These are phyloP conservation scores for Nepenthes gracilis DNA, from an alignment of 148 eudicot species.

Conservation along the genomic window DNA sequence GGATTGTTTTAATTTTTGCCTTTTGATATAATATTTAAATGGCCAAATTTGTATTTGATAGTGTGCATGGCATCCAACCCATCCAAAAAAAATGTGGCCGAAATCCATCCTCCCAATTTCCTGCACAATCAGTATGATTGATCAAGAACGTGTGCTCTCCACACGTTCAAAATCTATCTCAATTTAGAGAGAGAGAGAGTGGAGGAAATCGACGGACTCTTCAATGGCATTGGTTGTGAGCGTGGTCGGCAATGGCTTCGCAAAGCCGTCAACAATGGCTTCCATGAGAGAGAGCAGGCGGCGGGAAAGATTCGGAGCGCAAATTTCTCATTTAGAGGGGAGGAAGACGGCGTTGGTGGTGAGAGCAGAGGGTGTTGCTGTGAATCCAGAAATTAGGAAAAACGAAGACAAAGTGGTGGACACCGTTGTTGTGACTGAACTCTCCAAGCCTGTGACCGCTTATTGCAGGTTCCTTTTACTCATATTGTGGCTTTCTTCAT, in stretches of 20 bases:
- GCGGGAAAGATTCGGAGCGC: not conserved
- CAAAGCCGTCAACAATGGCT: no score
- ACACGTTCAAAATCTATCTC: no score
- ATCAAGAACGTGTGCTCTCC: no score
- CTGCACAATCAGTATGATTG: no score
- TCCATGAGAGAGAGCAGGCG: not conserved
- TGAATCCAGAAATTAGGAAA: conserved; percentile 76
- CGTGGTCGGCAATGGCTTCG: conserved; percentile 16
- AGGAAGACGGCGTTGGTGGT: conserved; percentile 36
- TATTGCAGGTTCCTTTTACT: conserved; percentile 64
- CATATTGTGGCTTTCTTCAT: not conserved
- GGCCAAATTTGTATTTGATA: no score
- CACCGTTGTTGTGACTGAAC: conserved; percentile 65
- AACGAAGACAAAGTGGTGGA: conserved; percentile 83
- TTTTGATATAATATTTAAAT: no score
- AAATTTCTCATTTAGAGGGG: not conserved
- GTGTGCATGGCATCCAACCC: no score
- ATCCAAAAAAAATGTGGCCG: no score
- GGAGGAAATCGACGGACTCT: not conserved
- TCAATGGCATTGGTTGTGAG: conserved; percentile 25
- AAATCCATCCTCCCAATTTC: no score
- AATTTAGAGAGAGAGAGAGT: not conserved
- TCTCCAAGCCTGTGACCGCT: conserved; percentile 76
- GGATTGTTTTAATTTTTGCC: no score
- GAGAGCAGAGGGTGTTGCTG: conserved; percentile 47